A percentile compares a stretch with the other conserved stretches of the same genome.
These are phyloP conservation scores for Botryotinia globosa DNA, from an alignment of 2,329 filamentous ascomycete genomes.

Conservation along the genomic window DNA sequence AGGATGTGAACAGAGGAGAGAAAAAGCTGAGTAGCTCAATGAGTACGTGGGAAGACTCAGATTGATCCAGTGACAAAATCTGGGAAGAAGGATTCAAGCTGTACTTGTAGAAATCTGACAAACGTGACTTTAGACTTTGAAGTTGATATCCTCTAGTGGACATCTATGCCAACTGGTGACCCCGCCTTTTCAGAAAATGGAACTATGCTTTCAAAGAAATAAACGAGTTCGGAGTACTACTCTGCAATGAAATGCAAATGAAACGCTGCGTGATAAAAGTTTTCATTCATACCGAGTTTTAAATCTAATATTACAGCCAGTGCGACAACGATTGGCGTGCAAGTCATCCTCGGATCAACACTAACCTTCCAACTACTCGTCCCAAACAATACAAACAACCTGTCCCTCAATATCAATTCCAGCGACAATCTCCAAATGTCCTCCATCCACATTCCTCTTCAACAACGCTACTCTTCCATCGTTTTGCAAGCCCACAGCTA, in stretches of 20 bases:
- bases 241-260: background rate
- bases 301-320: too few species aligned
- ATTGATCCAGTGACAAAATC: background rate
- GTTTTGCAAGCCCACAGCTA: conserved; percentile 48
- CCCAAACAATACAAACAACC: conserved; percentile 35
- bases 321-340: rapidly evolving
- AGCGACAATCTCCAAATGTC: conserved; percentile 34
- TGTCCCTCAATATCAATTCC: conserved; percentile 29
- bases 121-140: background rate
- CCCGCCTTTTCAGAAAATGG: background rate
- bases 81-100: background rate
- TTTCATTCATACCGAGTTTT: background rate
- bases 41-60: background rate
- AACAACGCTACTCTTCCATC: conserved; percentile 43
- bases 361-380: conserved; percentile 26
- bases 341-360: background rate
- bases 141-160: background rate
- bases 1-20: background rate
- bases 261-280: rapidly evolving
- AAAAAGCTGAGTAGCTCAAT: background rate
- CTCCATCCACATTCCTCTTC: conserved; percentile 43
- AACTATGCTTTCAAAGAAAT: background rate
- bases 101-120: background rate
- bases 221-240: background rate
- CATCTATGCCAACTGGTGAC: background rate